Percentiles rank a stretch among this genome's conserved stretches.
These are phyloP conservation scores for Leucosporidium creatinivorum DNA, from an alignment of 768 basidiomycete species.

Conservation along the genomic window DNA sequence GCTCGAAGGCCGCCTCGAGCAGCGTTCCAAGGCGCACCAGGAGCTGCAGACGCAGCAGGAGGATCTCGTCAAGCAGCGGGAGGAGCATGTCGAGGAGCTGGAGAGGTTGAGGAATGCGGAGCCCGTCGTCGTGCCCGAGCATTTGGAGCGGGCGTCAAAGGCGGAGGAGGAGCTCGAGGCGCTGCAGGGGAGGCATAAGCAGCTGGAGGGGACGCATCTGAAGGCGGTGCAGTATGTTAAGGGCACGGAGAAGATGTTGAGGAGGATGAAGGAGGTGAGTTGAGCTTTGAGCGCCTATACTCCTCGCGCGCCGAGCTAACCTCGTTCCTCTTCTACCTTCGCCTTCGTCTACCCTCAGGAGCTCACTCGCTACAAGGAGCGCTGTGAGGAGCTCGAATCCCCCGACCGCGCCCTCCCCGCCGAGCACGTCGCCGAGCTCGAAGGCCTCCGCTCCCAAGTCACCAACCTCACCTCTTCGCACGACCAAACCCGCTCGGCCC, in stretches of 20 bases:
- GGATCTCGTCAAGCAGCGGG: slow-evolving; percentile 13
- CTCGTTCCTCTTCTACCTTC: slow-evolving; percentile 6
- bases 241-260: slow-evolving; percentile 96
- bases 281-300: too few relatives aligned
- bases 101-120: not conserved
- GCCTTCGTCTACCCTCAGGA: slow-evolving; percentile 46
- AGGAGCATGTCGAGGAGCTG: slow-evolving; percentile 26
- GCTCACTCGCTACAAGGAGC: slow-evolving; percentile 76
- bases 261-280: slow-evolving; percentile 72
- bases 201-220: slow-evolving; percentile 92
- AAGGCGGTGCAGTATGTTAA: slow-evolving; percentile 96
- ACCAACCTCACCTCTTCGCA: slow-evolving; percentile 15
- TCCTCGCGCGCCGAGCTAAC: slow-evolving; percentile 6
- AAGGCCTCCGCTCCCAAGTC: slow-evolving; percentile 28
- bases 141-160: slow-evolving; percentile 15
- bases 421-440: slow-evolving; percentile 30
- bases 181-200: slow-evolving; percentile 44
- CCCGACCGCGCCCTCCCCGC: slow-evolving; percentile 2
- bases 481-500: slow-evolving; percentile 13
- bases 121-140: slow-evolving; percentile 5
- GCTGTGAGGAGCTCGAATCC: slow-evolving; percentile 68
- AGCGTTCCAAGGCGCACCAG: slow-evolving; percentile 79
- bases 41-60: slow-evolving; percentile 59
- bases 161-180: slow-evolving; percentile 55
- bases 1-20: slow-evolving; percentile 71